Base-by-base conservation (phyloP, 352 stramenopile genomes). In the Phytophthora colocasiae region DNA sequence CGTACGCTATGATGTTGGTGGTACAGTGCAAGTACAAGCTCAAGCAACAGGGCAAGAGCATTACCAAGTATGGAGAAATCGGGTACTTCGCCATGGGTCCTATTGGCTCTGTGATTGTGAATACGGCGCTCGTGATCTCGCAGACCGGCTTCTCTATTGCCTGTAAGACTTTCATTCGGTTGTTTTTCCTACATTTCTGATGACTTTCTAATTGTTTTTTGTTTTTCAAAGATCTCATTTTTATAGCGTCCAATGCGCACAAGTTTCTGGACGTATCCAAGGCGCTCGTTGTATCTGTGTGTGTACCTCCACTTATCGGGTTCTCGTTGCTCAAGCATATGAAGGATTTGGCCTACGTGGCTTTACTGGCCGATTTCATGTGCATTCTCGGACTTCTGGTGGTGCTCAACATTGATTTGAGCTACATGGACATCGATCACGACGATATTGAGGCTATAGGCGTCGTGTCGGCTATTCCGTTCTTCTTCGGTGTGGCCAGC, bases 71-170 rank as follows among this genome's bases (percentile, higher is more conserved):
- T 64, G 91, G 92, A 9, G 85, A 97, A 59, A 91, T 98, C 36
- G 93, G 89, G 31, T 75, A 83, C 34, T 70, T 91, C 53, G 80
- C 94, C 8, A 71, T 97, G 49, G 93, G 93, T 17, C 51, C 64
- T 6, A 15, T 62, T 2, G 93, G 93, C 5, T 80, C 89, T 32
- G 44, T 63, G 1, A 40, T 98, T 10, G 91, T 98, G 15, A 93
- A 98, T 74, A 66, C 81, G 14, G 91, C 87, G 39, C 78, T 97
- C 5, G 85, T 96, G 12, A 80, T 97, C 44, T 93, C 78, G 27
- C 93, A 98, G 72, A 85, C 83, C 9, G 87, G 91, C 11, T 98
- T 98, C 65, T 95, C 84, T 40, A 92, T 92, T 11, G 90, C 91
- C 1, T 98, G 82, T 91, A 72, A 47, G 79, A 73, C 11, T 44